Percentiles rank a stretch among this genome's conserved stretches.
These are phyloP conservation scores for Penicillium simplicissimum DNA, from an alignment of 495 filamentous ascomycete genomes.

Conservation along the genomic window DNA sequence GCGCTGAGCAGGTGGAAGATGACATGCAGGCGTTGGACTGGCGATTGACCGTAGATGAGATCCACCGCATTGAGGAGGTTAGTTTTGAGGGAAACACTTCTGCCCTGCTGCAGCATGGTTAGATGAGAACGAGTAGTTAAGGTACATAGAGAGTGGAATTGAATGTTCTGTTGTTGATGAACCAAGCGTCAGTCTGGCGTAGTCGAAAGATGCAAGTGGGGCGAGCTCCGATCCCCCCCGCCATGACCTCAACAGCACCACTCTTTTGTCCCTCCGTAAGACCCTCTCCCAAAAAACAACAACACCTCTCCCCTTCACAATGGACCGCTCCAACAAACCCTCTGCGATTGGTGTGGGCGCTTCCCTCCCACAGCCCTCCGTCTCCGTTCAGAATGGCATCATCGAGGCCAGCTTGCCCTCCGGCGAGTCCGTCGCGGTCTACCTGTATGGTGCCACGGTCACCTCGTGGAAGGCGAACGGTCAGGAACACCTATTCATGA, in stretches of 20 bases:
- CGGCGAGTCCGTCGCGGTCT: constrained; percentile 80
- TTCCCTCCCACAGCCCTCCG: constrained; percentile 61
- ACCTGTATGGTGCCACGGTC: constrained; percentile 91
- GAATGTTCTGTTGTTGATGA: neutral
- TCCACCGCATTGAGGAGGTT: constrained; percentile 26
- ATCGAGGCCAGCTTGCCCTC: constrained; percentile 76
- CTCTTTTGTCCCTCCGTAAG: neutral
- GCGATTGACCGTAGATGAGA: constrained; percentile 28
- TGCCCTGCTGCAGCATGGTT: constrained; percentile 28
- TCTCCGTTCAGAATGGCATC: constrained; percentile 67
- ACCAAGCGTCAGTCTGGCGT: neutral
- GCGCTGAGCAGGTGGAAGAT: constrained; percentile 27
- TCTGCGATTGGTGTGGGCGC: constrained; percentile 70
- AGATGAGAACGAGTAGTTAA: neutral
- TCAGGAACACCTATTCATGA: constrained; percentile 86
- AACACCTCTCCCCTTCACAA: constrained; percentile 29
- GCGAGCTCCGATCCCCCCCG: constrained; percentile 26
- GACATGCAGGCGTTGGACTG: constrained; percentile 31
- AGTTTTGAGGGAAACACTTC: constrained; percentile 27
- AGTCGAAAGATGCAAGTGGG: constrained; percentile 20
- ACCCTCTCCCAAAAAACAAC: neutral
- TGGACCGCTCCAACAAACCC: constrained; percentile 84
- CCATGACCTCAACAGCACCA: constrained; percentile 18
- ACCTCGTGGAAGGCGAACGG: constrained; percentile 86
- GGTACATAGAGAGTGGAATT: constrained; percentile 2